Evolutionary conservation across 2,329 filamentous ascomycete genomes (phyloP).

Genomic region (Trichoderma oligosporum): DNA sequence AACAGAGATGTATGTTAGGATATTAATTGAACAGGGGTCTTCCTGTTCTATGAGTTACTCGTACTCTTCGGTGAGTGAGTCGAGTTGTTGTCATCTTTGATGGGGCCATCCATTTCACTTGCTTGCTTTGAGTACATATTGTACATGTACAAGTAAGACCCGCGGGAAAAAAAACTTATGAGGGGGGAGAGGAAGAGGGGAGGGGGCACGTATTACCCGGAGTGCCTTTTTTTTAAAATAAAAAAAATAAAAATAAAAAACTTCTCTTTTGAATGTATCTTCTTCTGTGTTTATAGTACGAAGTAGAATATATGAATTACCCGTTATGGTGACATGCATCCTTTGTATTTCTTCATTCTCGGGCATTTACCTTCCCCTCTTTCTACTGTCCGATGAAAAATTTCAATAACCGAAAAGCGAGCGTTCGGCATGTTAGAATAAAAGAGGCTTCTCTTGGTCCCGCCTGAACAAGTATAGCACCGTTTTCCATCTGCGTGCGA

Average conservation of each 20-base stretch:
- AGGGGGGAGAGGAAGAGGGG: background rate
- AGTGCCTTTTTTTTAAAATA: too few relatives aligned
- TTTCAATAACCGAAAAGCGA: background rate
- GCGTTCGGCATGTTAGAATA: background rate
- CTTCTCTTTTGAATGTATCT: too few relatives aligned
- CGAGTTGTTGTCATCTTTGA: conserved; percentile 1
- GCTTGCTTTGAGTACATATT: too few relatives aligned
- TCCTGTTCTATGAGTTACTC: background rate
- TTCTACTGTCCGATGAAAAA: background rate
- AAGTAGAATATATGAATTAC: too few relatives aligned
- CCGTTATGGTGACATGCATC: background rate
- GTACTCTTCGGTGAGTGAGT: conserved; percentile 9
- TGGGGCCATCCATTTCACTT: conserved; percentile 6
- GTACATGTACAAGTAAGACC: too few relatives aligned
- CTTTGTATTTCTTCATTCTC: background rate
- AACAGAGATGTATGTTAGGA: background rate
- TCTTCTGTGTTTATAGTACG: too few relatives aligned
- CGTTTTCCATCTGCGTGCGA: conserved; percentile 9
- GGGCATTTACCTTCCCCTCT: conserved; percentile 8
- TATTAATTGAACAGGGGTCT: conserved; percentile 1
- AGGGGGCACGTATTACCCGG: too few relatives aligned
- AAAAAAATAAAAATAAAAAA: too few relatives aligned
- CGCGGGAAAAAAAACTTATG: too few relatives aligned
- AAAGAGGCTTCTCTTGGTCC: background rate
- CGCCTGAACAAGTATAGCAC: background rate